Evolutionary conservation across 768 basidiomycete species (phyloP).

Genomic region (Tricholoma hemisulphureum): DNA sequence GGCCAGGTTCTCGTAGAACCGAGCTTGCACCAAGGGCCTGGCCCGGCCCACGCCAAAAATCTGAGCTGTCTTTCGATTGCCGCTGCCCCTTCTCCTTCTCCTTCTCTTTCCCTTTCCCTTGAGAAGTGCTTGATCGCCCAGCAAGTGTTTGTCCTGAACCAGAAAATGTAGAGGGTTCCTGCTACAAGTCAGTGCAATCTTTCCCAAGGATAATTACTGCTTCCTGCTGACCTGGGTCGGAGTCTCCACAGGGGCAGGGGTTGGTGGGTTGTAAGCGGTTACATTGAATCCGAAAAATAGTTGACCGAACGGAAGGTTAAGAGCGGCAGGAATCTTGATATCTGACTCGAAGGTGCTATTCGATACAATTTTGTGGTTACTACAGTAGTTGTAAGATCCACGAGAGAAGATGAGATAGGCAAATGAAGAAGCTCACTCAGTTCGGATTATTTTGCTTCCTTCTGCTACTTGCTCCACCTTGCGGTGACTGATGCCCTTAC

Average conservation of each 20-base stretch:
- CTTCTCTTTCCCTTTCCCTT: conserved; percentile 54
- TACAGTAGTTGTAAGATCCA: conserved; percentile 31
- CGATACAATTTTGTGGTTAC: conserved; percentile 81
- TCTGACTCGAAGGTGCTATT: conserved; percentile 74
- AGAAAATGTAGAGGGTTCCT: conserved; percentile 49
- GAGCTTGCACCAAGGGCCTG: conserved; percentile 47
- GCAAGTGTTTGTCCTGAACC: conserved; percentile 70
- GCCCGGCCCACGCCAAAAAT: conserved; percentile 47
- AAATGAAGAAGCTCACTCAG: conserved; percentile 62
- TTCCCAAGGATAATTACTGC: conserved; percentile 16
- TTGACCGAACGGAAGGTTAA: conserved; percentile 89
- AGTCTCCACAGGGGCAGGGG: conserved; percentile 26
- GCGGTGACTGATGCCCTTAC: conserved; percentile 85
- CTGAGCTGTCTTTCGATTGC: conserved; percentile 31
- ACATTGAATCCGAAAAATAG: conserved; percentile 96
- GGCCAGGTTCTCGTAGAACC: conserved; percentile 37
- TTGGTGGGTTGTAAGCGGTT: conserved; percentile 60
- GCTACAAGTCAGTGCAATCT: conserved; percentile 4
- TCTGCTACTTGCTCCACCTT: conserved; percentile 76
- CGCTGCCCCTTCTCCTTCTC: conserved; percentile 55
- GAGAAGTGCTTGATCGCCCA: conserved; percentile 44
- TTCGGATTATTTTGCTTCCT: conserved; percentile 85
- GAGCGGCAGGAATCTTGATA: conserved; percentile 80
- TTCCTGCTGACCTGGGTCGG: conserved; percentile 22
- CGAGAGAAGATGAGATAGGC: conserved; percentile 1